Conservation (phyloP, 2,329 filamentous ascomycete genomes). For the Colletotrichum agaves region DNA sequence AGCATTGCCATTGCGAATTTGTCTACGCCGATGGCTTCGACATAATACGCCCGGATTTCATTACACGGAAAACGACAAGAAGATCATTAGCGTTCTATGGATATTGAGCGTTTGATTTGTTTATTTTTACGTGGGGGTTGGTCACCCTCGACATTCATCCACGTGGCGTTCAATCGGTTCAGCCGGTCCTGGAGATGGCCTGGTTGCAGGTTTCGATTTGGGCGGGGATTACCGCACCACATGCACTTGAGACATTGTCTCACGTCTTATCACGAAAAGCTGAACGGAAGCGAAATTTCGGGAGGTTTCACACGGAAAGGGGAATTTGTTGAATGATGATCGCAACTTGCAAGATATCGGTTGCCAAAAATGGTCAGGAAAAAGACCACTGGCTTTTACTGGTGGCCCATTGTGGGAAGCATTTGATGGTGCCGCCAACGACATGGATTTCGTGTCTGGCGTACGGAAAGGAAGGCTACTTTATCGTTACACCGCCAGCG, state of each 20-base stretch:
- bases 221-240: slow-evolving; percentile 18
- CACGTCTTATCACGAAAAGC: slow-evolving; percentile 28
- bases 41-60: background rate
- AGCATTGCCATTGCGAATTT: slow-evolving; percentile 1
- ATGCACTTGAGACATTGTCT: slow-evolving; percentile 33
- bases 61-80: slow-evolving; percentile 21
- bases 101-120: slow-evolving; percentile 13
- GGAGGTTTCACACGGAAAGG: slow-evolving; percentile 9
- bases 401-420: slow-evolving; percentile 17
- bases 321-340: slow-evolving; percentile 14
- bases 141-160: slow-evolving; percentile 10
- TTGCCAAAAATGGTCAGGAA: slow-evolving; percentile 24
- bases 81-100: slow-evolving; percentile 28
- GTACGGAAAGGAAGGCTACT: slow-evolving; percentile 9
- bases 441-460: slow-evolving; percentile 20
- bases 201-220: slow-evolving; percentile 21
- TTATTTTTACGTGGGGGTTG: slow-evolving; percentile 12
- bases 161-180: slow-evolving; percentile 30
- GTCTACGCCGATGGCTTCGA: background rate
- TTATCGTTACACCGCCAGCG: slow-evolving; percentile 19
- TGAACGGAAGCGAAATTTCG: slow-evolving; percentile 29
- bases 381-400: slow-evolving; percentile 23
- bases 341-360: slow-evolving; percentile 33
- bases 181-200: slow-evolving; percentile 3
- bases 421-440: slow-evolving; percentile 11